A percentile compares a stretch with the other conserved stretches of the same genome.
These are phyloP conservation scores for Inga oerstediana DNA, from an alignment of 306 rosid species.

Conservation along the genomic window DNA sequence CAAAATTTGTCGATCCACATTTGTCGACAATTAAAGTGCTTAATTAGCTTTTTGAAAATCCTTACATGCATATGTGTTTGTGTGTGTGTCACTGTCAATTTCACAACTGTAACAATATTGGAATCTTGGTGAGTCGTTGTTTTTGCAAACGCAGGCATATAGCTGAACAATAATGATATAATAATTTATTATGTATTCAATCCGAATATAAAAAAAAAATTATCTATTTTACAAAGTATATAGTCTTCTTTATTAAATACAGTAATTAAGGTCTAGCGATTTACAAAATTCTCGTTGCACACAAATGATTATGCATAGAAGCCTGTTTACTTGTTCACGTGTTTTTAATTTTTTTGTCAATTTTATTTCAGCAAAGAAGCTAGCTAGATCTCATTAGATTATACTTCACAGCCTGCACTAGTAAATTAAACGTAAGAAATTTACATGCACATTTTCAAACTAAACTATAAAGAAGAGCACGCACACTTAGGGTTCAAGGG, in stretches of 20 bases:
- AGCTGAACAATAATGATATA: neutral
- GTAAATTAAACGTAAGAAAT: neutral
- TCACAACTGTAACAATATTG: neutral
- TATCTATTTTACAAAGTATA: neutral
- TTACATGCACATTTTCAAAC: neutral
- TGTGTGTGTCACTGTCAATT: constrained; percentile 20
- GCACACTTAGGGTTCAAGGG: too few relatives aligned
- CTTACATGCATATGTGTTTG: neutral
- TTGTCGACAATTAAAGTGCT: constrained; percentile 4
- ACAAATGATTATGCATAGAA: too few relatives aligned
- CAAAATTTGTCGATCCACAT: neutral
- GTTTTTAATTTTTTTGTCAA: too few relatives aligned
- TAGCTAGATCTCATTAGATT: neutral
- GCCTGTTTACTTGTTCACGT: neutral
- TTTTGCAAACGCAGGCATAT: neutral
- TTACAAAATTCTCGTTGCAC: neutral
- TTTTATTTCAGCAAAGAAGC: too few relatives aligned
- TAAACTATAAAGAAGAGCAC: too few relatives aligned
- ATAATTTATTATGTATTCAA: neutral
- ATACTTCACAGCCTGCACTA: neutral
- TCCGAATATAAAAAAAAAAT: neutral
- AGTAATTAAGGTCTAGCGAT: neutral
- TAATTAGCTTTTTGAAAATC: neutral
- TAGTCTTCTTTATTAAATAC: neutral
- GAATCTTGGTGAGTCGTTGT: neutral